Conservation (phyloP, 106 monocot genomes). For the Acorus gramineus region DNA sequence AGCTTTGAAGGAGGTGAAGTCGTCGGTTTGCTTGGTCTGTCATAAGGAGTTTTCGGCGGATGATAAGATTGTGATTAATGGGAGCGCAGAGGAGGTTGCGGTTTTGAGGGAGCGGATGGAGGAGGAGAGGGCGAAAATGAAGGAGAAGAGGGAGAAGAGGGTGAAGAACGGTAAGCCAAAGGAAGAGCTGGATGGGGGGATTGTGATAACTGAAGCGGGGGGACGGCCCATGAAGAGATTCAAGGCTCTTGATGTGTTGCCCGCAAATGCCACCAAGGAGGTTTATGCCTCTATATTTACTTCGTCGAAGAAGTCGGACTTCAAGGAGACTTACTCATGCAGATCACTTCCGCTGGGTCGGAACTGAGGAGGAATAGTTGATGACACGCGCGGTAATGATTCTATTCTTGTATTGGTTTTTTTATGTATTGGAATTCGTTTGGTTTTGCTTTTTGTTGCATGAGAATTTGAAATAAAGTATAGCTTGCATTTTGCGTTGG, state of each 20-base stretch:
- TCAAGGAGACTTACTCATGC: slow-evolving; percentile 81
- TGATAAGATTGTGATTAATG: slow-evolving; percentile 84
- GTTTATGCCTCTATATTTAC: slow-evolving; percentile 93
- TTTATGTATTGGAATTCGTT: no score
- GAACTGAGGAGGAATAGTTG: slow-evolving; percentile 46
- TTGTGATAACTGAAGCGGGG: slow-evolving; percentile 34
- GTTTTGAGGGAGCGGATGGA: slow-evolving; percentile 74
- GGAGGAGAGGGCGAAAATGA: slow-evolving; percentile 64
- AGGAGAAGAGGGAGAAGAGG: slow-evolving; percentile 66
- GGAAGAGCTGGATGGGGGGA: slow-evolving; percentile 14
- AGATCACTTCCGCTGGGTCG: slow-evolving; percentile 82
- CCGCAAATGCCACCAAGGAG: slow-evolving; percentile 74
- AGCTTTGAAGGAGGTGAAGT: slow-evolving; percentile 88
- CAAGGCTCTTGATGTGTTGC: slow-evolving; percentile 59
- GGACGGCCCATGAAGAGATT: slow-evolving; percentile 42
- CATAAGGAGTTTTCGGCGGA: slow-evolving; percentile 53
- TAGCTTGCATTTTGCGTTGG: no score
- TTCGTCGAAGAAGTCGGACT: slow-evolving; percentile 62
- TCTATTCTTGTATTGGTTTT: no score
- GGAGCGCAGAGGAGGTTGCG: slow-evolving; percentile 62
- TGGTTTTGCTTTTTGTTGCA: no score
- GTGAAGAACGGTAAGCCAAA: slow-evolving; percentile 25
- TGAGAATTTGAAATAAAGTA: no score
- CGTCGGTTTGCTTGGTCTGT: slow-evolving; percentile 67
- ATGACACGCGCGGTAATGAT: no score